phyloP scores from a whole-genome alignment of 345 rosid genomes.

The Leavenworthia alabamica region DNA sequence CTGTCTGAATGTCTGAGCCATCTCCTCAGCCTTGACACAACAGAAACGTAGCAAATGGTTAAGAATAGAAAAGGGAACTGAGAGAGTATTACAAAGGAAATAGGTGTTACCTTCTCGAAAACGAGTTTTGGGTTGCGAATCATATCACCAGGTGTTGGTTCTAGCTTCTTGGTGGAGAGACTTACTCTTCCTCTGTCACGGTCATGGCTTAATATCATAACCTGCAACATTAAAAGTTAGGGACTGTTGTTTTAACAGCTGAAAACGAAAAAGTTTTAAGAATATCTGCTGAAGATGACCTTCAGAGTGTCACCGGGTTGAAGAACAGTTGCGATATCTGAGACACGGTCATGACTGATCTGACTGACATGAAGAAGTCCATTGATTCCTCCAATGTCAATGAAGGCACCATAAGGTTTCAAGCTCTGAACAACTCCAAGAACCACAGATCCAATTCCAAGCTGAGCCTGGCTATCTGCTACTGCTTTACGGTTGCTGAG shows the following conservation, averaged over 20 bases:
- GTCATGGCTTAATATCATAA: constrained; percentile 96
- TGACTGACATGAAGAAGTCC: constrained; percentile 99
- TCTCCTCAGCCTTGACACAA: constrained; percentile 83
- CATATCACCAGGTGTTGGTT: constrained; percentile 99
- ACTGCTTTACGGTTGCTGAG: constrained; percentile 97
- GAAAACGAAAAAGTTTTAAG: neutral
- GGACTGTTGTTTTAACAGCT: neutral
- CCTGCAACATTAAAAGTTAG: constrained; percentile 37
- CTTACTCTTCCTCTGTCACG: constrained; percentile 96
- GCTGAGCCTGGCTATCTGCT: constrained; percentile 95
- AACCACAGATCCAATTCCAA: constrained; percentile 92
- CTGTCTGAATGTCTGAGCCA: constrained; percentile 97
- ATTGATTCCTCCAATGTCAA: constrained; percentile 91
- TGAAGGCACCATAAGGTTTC: constrained; percentile 95
- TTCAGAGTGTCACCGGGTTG: constrained; percentile 93
- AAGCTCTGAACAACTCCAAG: constrained; percentile 86
- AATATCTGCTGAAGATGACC: constrained; percentile 32
- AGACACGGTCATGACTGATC: constrained; percentile 92
- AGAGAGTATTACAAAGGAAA: neutral
- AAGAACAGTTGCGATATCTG: constrained; percentile 92
- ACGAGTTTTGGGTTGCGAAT: constrained; percentile 95
- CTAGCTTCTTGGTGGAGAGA: constrained; percentile 92
- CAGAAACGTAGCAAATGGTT: neutral
- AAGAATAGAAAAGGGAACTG: neutral
- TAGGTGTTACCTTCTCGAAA: constrained; percentile 74